Conservation (phyloP, 2,329 filamentous ascomycete genomes). For the Epichloe gansuensis region DNA sequence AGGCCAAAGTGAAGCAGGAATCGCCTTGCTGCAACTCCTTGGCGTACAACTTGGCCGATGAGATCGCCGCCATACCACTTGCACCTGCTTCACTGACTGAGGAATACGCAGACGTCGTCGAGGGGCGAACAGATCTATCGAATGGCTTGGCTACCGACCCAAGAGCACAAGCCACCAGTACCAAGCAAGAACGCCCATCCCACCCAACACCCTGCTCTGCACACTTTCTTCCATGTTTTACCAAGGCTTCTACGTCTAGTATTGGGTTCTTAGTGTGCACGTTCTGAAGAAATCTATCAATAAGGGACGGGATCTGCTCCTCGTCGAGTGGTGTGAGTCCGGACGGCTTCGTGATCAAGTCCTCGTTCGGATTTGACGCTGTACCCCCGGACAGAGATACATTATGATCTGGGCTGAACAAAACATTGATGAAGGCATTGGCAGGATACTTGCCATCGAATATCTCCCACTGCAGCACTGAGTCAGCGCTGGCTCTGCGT, state of each 20-base stretch:
- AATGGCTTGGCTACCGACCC: slow-evolving; percentile 12
- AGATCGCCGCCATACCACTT: slow-evolving; percentile 2
- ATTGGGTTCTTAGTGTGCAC: slow-evolving; percentile 17
- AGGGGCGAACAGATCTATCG: slow-evolving; percentile 3
- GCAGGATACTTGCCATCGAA: slow-evolving; percentile 9
- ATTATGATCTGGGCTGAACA: slow-evolving; percentile 7
- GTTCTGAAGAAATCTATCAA: slow-evolving; percentile 13
- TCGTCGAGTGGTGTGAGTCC: slow-evolving; percentile 10
- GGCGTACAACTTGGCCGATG: slow-evolving; percentile 6
- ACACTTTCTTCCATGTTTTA: slow-evolving; percentile 11
- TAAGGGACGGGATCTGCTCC: slow-evolving; percentile 12
- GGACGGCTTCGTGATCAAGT: slow-evolving; percentile 4
- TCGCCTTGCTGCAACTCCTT: slow-evolving; percentile 5
- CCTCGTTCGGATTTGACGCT: background rate
- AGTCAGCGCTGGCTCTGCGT: slow-evolving; percentile 10
- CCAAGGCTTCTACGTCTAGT: slow-evolving; percentile 11
- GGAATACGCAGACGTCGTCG: background rate
- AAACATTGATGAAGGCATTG: slow-evolving; percentile 8
- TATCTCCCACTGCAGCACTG: slow-evolving; percentile 10
- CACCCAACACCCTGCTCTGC: slow-evolving; percentile 14
- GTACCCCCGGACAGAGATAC: background rate
- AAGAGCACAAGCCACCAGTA: slow-evolving; percentile 13
- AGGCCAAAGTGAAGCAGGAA: slow-evolving; percentile 14
- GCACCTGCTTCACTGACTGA: background rate
- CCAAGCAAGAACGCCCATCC: slow-evolving; percentile 14